Percentiles rank a stretch among this genome's conserved stretches.
Conservation (phyloP, 2,329 filamentous ascomycete species). For the Colletotrichum australisinense region DNA sequence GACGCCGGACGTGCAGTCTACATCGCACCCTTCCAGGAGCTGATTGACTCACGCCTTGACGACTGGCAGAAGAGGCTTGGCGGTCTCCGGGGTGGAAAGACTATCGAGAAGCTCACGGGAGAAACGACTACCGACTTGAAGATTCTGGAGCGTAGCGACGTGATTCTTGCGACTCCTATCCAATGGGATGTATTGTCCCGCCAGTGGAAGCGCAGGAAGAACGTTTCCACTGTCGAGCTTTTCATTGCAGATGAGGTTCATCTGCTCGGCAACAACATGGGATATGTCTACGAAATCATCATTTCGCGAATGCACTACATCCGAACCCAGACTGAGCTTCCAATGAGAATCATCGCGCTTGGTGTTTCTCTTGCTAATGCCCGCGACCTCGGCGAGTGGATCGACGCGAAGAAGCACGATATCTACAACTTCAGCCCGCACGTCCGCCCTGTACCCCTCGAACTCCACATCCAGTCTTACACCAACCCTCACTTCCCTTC, state of each 20-base stretch:
- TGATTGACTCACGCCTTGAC: conserved; percentile 83
- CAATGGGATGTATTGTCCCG: conserved; percentile 98
- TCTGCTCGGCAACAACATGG: conserved; percentile 86
- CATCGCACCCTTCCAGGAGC: conserved; percentile 92
- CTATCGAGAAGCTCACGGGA: conserved; percentile 91
- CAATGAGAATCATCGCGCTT: conserved; percentile 87
- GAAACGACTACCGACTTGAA: conserved; percentile 93
- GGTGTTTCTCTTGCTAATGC: conserved; percentile 95
- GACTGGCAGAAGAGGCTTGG: conserved; percentile 87
- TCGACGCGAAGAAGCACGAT: conserved; percentile 96
- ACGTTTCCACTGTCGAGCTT: conserved; percentile 88
- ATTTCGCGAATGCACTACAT: conserved; percentile 99
- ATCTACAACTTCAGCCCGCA: conserved; percentile 99
- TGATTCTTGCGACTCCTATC: conserved; percentile 90
- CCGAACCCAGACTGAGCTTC: conserved; percentile 84
- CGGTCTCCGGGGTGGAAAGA: conserved; percentile 82
- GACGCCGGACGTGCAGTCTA: conserved; percentile 86
- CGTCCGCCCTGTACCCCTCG: conserved; percentile 87
- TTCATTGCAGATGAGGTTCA: conserved; percentile 97
- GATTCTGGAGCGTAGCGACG: conserved; percentile 85
- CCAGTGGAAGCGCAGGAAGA: conserved; percentile 97
- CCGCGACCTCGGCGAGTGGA: conserved; percentile 95
- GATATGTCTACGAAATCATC: conserved; percentile 94
- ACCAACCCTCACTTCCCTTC: conserved; percentile 97
- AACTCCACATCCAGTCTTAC: conserved; percentile 95